Evolutionary conservation across 495 filamentous ascomycete genomes (phyloP).

Genomic region (Hamigera avellanea): DNA sequence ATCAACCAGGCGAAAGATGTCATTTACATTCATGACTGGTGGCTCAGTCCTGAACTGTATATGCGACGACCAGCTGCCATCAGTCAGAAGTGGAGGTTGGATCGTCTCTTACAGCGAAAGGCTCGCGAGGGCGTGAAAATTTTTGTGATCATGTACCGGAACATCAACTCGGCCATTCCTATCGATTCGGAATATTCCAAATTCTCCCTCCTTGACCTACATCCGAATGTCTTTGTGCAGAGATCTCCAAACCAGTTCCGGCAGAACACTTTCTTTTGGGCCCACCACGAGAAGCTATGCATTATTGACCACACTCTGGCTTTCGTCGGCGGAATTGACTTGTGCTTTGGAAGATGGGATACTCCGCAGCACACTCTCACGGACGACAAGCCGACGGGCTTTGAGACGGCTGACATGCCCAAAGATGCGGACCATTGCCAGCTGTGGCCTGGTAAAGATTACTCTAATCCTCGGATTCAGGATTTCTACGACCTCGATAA

Average conservation of each 20-base stretch:
- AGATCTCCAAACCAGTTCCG: constrained; percentile 94
- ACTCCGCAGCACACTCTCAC: constrained; percentile 81
- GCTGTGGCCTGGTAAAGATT: constrained; percentile 96
- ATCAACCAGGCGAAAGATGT: constrained; percentile 98
- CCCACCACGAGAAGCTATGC: constrained; percentile 94
- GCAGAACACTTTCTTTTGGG: constrained; percentile 99
- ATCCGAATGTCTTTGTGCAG: constrained; percentile 93
- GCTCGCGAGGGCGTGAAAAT: constrained; percentile 93
- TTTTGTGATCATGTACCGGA: constrained; percentile 96
- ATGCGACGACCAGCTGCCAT: constrained; percentile 91
- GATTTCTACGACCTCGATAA: constrained; percentile 92
- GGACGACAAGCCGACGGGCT: constrained; percentile 92
- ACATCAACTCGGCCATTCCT: constrained; percentile 93
- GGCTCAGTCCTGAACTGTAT: constrained; percentile 93
- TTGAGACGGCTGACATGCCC: constrained; percentile 62
- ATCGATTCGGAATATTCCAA: constrained; percentile 99
- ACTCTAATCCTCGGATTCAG: constrained; percentile 89
- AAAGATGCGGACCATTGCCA: constrained; percentile 93
- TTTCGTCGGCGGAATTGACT: constrained; percentile 91
- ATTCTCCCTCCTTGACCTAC: constrained; percentile 89
- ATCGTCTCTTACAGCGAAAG: constrained; percentile 88
- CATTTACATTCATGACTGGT: constrained; percentile 99
- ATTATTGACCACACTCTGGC: constrained; percentile 94
- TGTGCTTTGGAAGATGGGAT: constrained; percentile 97
- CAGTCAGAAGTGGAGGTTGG: constrained; percentile 96